phyloP scores from a whole-genome alignment of 345 rosid genomes.

The Citrus mangshanensis region DNA sequence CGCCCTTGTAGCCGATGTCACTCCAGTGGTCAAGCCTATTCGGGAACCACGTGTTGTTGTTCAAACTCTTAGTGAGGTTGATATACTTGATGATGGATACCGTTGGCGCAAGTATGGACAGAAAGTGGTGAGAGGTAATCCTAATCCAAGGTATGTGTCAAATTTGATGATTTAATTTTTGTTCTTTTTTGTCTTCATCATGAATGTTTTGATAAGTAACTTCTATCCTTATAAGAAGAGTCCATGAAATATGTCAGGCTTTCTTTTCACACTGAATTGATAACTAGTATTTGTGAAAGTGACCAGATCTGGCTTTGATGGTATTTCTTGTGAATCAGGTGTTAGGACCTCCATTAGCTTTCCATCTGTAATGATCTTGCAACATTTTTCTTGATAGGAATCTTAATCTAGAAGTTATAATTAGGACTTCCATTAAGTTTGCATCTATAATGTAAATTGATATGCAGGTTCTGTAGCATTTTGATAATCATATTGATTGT shows the following conservation, averaged over 20 bases:
- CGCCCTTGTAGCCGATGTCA: constrained; percentile 57
- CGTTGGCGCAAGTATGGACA: constrained; percentile 99
- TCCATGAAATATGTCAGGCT: background rate
- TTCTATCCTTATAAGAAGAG: background rate
- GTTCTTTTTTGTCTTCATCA: background rate
- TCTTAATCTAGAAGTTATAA: background rate
- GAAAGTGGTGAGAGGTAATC: constrained; percentile 97
- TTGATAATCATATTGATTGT: background rate
- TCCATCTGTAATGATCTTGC: too few relatives aligned
- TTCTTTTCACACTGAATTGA: constrained; percentile 2
- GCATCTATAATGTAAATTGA: background rate
- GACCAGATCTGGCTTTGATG: background rate
- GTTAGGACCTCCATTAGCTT: background rate
- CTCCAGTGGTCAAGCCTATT: constrained; percentile 92
- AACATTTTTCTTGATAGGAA: background rate
- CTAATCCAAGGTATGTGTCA: constrained; percentile 80
- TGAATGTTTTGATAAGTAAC: background rate
- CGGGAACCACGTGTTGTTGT: constrained; percentile 98
- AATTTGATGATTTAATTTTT: constrained; percentile 8
- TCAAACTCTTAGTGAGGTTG: constrained; percentile 96
- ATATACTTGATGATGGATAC: constrained; percentile 96
- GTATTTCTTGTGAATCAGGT: background rate
- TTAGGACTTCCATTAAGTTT: background rate
- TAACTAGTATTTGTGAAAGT: background rate
- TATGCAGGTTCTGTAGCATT: background rate